Evolutionary conservation across 2,329 filamentous ascomycete species (phyloP), one percentile per base, ranked within the genome.

Genomic region (Dendryphion nanum): DNA sequence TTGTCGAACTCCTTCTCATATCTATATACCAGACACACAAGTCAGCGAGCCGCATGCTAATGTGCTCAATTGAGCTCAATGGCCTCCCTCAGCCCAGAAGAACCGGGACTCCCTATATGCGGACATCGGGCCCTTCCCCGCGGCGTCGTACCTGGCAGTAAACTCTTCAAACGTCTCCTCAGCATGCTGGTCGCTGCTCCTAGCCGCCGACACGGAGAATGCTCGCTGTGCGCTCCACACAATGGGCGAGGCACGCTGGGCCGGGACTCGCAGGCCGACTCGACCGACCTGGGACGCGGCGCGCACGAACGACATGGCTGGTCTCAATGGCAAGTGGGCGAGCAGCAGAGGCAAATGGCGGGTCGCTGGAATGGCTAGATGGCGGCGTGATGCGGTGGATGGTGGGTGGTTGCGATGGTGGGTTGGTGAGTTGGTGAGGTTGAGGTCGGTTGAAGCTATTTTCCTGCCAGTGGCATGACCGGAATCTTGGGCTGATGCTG

Each of bases 131-230:
- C 45, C 50, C 44, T 48, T 45, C 51, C 46, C 35, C 26, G 30
- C 10, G 49, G 45, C 42, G 47, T 54, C 76, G 57, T 87, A 98
- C 93, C 93, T 90, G 62, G 89, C 86, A 73, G 87, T 89, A 74
- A 98, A 98, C 77, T 97, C 90, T 78, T 98, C 93, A 61, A 95
- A 98, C 63, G 86, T 95, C 83, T 98, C 93, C 73, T 98, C 93
- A 66, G 84, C 81, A 72, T 95, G 87, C 64, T 71, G 71, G 49
- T 78, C 73, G 45, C 51, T 62, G 47, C 53, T 66, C 57, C 53
- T 57, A 38, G 55, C 53, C 38, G 63, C 74, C 53, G 71, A 71
- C 59, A 75, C 77, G 57, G 77, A 77, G 59, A 79, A 76, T 49
- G 59, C 54, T 49, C 60, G 59, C 54, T 59, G 53, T 33, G 55